Evolutionary conservation across 371 early-diverging fungal genomes (phyloP), one percentile per base, ranked within the genome.

Genomic region (Mucor racemosus): DNA sequence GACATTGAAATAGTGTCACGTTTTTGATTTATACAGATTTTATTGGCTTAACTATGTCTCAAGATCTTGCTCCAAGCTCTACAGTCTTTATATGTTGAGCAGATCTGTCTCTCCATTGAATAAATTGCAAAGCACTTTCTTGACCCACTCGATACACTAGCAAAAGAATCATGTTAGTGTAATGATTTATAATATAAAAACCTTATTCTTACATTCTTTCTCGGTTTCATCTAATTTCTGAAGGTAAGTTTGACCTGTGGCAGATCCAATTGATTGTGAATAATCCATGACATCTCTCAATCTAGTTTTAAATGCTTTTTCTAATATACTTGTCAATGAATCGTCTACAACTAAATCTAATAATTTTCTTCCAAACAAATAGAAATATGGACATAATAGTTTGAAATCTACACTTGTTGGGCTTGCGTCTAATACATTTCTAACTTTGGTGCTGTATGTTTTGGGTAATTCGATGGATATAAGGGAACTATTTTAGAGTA

Each of bases 221-320:
- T 82, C 83, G 15, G 83, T 82, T 59, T 82, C 80, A 56, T 82
- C 83, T 39, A 82, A 44, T 53, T 66, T 76, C n/a, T 77, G 79
- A 39, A 78, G 56, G 55, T 78, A 82, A 14, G 75, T 76, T 57
- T 76, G 74, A 15, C 77, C 75, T 13, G 57, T 57, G 8, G 68
- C 42, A 40, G 72, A 57, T 4, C 76, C 77, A 41, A 58, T 46
- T 33, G 77, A 76, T 58, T 77, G 75, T 9, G 83, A 76, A 58
- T 67, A 72, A 48, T 82, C 65, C 80, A 80, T 82, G 34, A 80
- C 76, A 15, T 71, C 73, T 42, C 60, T 59, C 6, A 82, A 40
- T 54, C 83, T 66, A 19, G 58, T 44, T 58, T 75, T 74, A 64
- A 79, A 82, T 7, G 80, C 73, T 78, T 75, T 74, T 62, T 76